Evolutionary conservation across 441 rosid genomes (phyloP), one percentile per base, ranked within the genome.

Genomic region (Aleurites moluccanus): DNA sequence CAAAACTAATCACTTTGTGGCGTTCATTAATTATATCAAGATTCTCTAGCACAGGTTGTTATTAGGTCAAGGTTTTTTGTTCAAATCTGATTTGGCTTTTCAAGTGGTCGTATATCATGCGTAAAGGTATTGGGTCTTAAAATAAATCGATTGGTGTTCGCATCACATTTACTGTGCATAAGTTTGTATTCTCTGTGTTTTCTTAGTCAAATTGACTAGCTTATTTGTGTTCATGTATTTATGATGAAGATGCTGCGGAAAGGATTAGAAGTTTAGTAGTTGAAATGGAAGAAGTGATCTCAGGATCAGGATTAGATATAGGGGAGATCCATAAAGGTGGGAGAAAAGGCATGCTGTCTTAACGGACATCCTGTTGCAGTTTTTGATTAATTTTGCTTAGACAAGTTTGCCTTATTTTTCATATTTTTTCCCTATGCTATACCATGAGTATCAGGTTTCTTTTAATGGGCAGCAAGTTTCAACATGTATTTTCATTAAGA

Each of bases 161-260:
- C n/a, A n/a, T n/a, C n/a, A n/a, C n/a, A n/a, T 52, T 47, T 49
- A 60, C 33, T 42, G n/a, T 33, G 20, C 65, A 42, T 14, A 52
- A 13, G 16, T 61, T 55, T 63, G 1, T 28, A 4, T 38, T 8
- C 27, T 11, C 14, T n/a, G 8, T 67, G 45, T 25, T 53, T 47
- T 44, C 49, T 75, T 21, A 14, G 61, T 15, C 18, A 42, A 66
- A 13, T 50, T 57, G 50, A 64, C 52, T 65, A 69, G 63, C 70
- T 70, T n/a, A 78, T 44, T 47, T 65, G 42, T 50, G 20, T 73
- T 59, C 44, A 3, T 64, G 55, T 55, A 11, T 62, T 72, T 77
- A 27, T 47, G 64, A 8, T 78, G 81, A 66, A 88, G 90, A 87
- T 88, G 90, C 73, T 88, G 92, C 15, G 92, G 90, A 50, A 85